phyloP scores from a whole-genome alignment of 1,284 basidiomycete genomes.

The Microbotryomycetes sp. region DNA sequence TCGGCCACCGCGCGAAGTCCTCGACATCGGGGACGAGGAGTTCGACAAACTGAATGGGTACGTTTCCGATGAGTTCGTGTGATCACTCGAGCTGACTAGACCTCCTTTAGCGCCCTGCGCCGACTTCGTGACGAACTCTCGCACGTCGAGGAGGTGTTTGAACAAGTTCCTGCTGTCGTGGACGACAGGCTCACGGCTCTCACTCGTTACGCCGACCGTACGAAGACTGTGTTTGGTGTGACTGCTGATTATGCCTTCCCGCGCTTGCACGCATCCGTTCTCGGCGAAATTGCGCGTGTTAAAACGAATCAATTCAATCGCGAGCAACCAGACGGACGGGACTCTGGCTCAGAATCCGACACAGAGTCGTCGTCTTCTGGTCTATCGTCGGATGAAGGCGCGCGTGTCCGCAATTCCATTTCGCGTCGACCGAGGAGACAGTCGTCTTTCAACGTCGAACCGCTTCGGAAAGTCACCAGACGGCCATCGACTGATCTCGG shows the following conservation, averaged over 20 bases:
- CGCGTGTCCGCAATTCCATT: not conserved
- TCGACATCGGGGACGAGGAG: constrained; percentile 21
- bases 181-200: not conserved
- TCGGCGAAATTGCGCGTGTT: constrained; percentile 1
- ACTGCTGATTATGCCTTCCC: constrained; percentile 3
- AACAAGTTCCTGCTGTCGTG: not conserved
- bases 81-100: not conserved
- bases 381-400: not conserved
- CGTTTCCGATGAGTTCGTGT: not conserved
- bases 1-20: constrained; percentile 1
- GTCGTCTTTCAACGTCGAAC: not conserved
- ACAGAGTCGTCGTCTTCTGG: not conserved
- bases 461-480: not conserved
- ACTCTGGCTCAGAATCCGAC: not conserved
- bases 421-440: not conserved
- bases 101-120: not conserved
- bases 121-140: not conserved
- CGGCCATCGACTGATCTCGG: not conserved
- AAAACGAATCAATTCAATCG: not conserved
- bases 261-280: constrained; percentile 1
- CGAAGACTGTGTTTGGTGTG: not conserved
- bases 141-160: constrained; percentile 1
- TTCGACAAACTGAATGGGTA: constrained; percentile 16
- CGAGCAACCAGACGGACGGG: not conserved
- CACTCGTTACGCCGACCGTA: not conserved